Evolutionary conservation across 208 protist species (phyloP).

Genomic region (Leishmania mexicana): DNA sequence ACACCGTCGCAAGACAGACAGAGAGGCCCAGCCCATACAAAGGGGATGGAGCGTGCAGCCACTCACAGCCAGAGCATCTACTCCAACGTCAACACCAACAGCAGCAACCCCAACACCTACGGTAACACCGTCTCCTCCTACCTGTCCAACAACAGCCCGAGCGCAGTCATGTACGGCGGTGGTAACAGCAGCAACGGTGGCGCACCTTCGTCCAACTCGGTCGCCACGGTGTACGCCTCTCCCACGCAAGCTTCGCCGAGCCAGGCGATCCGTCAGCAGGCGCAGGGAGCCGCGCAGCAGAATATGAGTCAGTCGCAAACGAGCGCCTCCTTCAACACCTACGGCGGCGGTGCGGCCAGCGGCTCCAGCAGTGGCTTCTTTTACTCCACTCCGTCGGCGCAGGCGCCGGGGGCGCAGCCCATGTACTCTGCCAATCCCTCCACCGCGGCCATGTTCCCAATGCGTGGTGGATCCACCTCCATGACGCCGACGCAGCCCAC

Average conservation of each 20-base stretch:
- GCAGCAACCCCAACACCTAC: constrained; percentile 7
- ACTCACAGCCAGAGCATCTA: constrained; percentile 13
- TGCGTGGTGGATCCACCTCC: constrained; percentile 18
- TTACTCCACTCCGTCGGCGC: constrained; percentile 12
- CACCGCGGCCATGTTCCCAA: constrained; percentile 23
- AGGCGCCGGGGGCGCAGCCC: constrained; percentile 17
- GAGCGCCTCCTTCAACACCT: constrained; percentile 16
- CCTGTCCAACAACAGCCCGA: constrained; percentile 12
- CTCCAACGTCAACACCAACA: constrained; percentile 10
- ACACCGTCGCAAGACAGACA: background rate
- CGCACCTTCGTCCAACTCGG: background rate
- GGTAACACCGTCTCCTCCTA: constrained; percentile 10
- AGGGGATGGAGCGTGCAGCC: constrained; percentile 5
- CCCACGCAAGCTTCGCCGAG: constrained; percentile 9
- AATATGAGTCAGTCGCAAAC: constrained; percentile 13
- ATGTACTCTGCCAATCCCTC: constrained; percentile 27
- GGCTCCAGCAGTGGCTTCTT: constrained; percentile 20
- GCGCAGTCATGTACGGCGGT: constrained; percentile 25
- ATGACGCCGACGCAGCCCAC: constrained; percentile 3
- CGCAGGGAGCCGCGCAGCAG: constrained; percentile 20
- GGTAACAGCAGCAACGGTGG: constrained; percentile 15
- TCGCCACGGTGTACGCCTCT: constrained; percentile 28
- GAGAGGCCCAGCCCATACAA: background rate
- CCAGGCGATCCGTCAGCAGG: background rate
- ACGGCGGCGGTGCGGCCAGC: background rate